Percentiles rank a stretch among this genome's conserved stretches.
Conservation (phyloP, 495 filamentous ascomycete genomes). For the Ramalina intermedia region DNA sequence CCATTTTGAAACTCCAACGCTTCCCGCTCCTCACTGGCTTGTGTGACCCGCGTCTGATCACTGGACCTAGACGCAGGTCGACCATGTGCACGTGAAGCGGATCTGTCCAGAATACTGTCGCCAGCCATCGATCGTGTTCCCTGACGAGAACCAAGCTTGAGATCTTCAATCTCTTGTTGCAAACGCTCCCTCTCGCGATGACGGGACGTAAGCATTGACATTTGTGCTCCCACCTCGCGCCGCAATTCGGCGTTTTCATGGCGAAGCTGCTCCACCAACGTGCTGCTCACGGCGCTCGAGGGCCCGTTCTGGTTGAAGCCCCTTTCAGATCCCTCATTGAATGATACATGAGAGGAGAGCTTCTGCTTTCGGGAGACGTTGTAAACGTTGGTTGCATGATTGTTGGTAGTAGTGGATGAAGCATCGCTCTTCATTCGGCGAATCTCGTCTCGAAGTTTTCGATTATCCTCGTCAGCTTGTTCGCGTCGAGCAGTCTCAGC, state of each 20-base stretch:
- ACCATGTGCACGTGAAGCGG: conserved; percentile 69
- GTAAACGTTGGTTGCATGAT: conserved; percentile 46
- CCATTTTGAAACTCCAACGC: conserved; percentile 71
- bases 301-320: conserved; percentile 41
- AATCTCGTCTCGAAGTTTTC: conserved; percentile 70
- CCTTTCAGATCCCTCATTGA: conserved; percentile 44
- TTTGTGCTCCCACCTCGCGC: conserved; percentile 86
- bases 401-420: conserved; percentile 18
- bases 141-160: conserved; percentile 72
- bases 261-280: conserved; percentile 65
- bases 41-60: conserved; percentile 50
- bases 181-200: conserved; percentile 90
- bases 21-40: conserved; percentile 73
- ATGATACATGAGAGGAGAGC: conserved; percentile 41
- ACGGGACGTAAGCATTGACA: conserved; percentile 91
- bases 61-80: conserved; percentile 60
- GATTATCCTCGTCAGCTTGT: conserved; percentile 79
- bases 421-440: conserved; percentile 56
- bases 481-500: conserved; percentile 81
- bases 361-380: conserved; percentile 46
- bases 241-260: conserved; percentile 88
- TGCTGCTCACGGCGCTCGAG: conserved; percentile 44
- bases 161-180: conserved; percentile 91
- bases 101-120: conserved; percentile 85
- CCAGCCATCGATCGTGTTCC: conserved; percentile 51